phyloP scores from a whole-genome alignment of 495 filamentous ascomycete genomes.

The Tuber indicum region DNA sequence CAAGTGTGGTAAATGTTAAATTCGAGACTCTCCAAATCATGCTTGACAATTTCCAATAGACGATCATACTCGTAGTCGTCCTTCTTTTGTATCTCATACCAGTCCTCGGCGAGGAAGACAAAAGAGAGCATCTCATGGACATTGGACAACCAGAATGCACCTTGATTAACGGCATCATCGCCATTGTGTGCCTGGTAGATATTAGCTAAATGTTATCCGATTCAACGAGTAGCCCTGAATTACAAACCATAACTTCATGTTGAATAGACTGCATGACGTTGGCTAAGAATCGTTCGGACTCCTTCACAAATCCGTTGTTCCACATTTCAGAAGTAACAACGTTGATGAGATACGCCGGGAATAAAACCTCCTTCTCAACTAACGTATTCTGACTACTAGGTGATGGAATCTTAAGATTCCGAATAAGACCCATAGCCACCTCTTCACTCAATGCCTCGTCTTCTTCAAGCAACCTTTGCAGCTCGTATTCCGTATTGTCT shows the following conservation, averaged over 20 bases:
- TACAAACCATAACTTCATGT: constrained; percentile 78
- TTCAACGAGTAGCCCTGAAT: not conserved
- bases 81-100: constrained; percentile 98
- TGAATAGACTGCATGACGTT: constrained; percentile 99
- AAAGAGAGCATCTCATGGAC: constrained; percentile 99
- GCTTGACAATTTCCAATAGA: constrained; percentile 96
- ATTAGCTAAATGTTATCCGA: constrained; percentile 7
- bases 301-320: constrained; percentile 99
- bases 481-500: constrained; percentile 86
- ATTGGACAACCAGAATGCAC: constrained; percentile 98
- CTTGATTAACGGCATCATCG: constrained; percentile 93
- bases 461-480: constrained; percentile 87
- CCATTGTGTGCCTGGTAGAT: constrained; percentile 68
- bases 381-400: constrained; percentile 77
- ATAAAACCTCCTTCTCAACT: constrained; percentile 96
- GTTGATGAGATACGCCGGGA: constrained; percentile 98
- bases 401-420: constrained; percentile 88
- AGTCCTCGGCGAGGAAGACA: constrained; percentile 97
- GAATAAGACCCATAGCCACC: constrained; percentile 88
- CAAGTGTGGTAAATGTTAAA: constrained; percentile 99
- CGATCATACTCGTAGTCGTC: constrained; percentile 99
- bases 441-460: constrained; percentile 95
- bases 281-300: constrained; percentile 95
- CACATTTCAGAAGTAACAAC: constrained; percentile 99
- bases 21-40: constrained; percentile 94